Base-by-base conservation (phyloP, 2,329 filamentous ascomycete species). In the Stagonosporopsis vannaccii region DNA sequence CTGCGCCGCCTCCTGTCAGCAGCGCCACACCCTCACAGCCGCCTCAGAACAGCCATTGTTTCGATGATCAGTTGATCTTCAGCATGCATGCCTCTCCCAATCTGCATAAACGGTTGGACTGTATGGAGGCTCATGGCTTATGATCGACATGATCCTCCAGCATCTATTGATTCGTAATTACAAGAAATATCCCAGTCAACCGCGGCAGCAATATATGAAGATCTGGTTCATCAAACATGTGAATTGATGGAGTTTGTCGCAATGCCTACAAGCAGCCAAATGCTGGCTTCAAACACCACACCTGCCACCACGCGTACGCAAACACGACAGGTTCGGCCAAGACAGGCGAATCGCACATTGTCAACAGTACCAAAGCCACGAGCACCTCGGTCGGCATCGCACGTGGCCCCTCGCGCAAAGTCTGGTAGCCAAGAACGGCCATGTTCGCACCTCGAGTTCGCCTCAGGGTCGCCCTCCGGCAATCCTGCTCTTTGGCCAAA, bases 1-100 rank as follows among this genome's bases (percentile, higher is more conserved):
- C 45, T 56, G 52, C 53, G 46, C 53, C 46, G 46, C 41, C 17
- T 56, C 47, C 42, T 47, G 47, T 51, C 47, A 48, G 44, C 30
- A 39, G 17, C 48, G 43, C 53, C 53, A 56, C 53, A 47, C 30
- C 42, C 42, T 42, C 42, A 32, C 19, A 23, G 22, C 33, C 28
- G 15, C 12, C 42, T 43, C 15, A 47, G 23, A 32, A 47, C 30
- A 47, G 20, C 23, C 26, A 6, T 44, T 19, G 39, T 43, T 44
- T 49, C 32, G 20, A 32, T 23, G 23, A 13, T 37, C 12, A 20
- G 33, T 40, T 40, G 48, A 51, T 51, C 42, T 47, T 22, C 48
- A 42, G 20, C 20, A 32, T 47, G 43, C 37, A 39, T 47, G 17
- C 42, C 42, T 48, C 32, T 35, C 32, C 6, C 26, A 42, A 23